These are phyloP conservation scores for Phoma herbarum DNA, from an alignment of 2,329 filamentous ascomycete genomes.

Conservation along the genomic window DNA sequence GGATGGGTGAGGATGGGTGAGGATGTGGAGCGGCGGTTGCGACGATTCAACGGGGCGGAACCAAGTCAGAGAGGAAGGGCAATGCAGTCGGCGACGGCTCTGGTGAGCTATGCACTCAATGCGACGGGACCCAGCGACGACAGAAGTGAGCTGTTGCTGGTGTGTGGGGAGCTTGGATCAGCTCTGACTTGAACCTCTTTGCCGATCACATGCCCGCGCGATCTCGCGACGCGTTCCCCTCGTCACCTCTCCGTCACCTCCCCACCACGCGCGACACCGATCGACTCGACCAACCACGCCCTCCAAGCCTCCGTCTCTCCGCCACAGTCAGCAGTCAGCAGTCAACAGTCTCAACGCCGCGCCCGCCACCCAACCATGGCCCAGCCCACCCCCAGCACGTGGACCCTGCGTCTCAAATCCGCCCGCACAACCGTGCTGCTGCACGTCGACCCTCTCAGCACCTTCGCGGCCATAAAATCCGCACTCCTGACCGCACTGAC, in stretches of 20 bases:
- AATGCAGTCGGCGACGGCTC: no score
- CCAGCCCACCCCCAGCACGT: slow-evolving; percentile 40
- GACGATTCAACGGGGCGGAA: no score
- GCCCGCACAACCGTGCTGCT: slow-evolving; percentile 58
- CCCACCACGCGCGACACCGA: neutral
- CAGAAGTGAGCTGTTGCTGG: neutral
- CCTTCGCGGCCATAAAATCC: slow-evolving; percentile 52
- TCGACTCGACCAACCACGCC: neutral
- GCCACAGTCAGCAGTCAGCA: neutral
- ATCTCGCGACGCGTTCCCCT: neutral
- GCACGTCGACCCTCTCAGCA: slow-evolving; percentile 55
- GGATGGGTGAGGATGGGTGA: neutral
- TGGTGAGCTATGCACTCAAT: no score
- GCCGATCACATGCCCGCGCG: neutral
- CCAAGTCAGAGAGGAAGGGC: no score
- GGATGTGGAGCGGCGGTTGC: neutral
- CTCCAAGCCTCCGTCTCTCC: neutral
- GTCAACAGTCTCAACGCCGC: no score
- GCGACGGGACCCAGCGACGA: neutral
- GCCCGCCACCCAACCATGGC: slow-evolving; percentile 23
- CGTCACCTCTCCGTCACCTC: neutral
- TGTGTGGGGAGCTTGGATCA: neutral
- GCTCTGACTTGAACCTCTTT: neutral
- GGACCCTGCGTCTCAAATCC: slow-evolving; percentile 59
- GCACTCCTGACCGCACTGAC: slow-evolving; percentile 54